Evolutionary conservation across 768 basidiomycete species (phyloP).

Genomic region (Serendipita indica): DNA sequence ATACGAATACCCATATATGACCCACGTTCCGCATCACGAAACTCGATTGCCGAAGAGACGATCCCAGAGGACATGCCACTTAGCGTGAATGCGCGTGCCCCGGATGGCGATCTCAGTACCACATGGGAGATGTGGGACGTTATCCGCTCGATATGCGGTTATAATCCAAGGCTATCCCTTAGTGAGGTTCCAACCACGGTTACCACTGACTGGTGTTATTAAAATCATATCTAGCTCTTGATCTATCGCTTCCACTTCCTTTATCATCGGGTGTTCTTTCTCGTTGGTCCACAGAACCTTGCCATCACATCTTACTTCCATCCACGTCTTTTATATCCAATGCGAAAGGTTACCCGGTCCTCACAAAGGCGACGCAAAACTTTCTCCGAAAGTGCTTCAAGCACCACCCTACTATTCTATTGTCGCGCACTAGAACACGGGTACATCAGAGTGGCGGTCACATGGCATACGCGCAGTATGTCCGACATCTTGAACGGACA

Average conservation of each 20-base stretch:
- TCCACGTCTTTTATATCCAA: conserved; percentile 89
- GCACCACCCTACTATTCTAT: conserved; percentile 75
- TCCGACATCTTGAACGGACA: conserved; percentile 67
- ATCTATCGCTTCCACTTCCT: conserved; percentile 80
- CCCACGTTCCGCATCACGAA: conserved; percentile 26
- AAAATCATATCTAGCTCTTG: conserved; percentile 50
- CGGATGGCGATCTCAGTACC: conserved; percentile 46
- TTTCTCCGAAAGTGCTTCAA: conserved; percentile 86
- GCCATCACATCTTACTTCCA: conserved; percentile 78
- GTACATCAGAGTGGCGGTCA: conserved; percentile 73
- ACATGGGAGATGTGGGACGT: conserved; percentile 99
- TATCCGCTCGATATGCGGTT: conserved; percentile 79
- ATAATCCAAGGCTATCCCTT: conserved; percentile 54
- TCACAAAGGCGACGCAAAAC: conserved; percentile 81
- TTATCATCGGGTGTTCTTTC: conserved; percentile 56
- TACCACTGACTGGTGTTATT: conserved; percentile 8
- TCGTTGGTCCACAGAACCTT: conserved; percentile 88
- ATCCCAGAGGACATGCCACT: neutral
- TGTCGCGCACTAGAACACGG: conserved; percentile 49
- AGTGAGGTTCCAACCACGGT: conserved; percentile 36
- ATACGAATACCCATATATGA: conserved; percentile 74
- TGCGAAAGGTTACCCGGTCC: conserved; percentile 89
- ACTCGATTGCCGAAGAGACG: conserved; percentile 20
- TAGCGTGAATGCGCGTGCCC: conserved; percentile 17
- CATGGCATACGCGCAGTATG: conserved; percentile 78